These are phyloP conservation scores for Trametes punicea DNA, from an alignment of 768 basidiomycete genomes.

Conservation along the genomic window DNA sequence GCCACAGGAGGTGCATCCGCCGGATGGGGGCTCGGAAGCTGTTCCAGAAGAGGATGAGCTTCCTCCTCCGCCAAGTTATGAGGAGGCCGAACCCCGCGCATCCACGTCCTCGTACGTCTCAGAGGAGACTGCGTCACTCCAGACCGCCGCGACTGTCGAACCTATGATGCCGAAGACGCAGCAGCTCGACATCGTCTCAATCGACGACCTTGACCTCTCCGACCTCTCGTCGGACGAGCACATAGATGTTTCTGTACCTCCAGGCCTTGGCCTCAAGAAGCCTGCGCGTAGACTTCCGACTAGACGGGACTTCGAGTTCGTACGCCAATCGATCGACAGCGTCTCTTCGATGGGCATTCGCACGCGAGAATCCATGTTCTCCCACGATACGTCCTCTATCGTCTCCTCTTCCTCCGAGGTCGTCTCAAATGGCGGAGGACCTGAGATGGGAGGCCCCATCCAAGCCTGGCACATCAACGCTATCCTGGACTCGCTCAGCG, in stretches of 20 bases:
- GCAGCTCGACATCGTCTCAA: constrained; percentile 70
- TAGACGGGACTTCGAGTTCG: constrained; percentile 79
- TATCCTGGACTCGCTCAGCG: constrained; percentile 65
- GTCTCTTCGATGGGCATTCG: constrained; percentile 80
- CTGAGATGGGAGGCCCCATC: constrained; percentile 46
- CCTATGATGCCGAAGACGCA: constrained; percentile 5
- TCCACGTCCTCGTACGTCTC: constrained; percentile 16
- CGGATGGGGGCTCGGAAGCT: constrained; percentile 3
- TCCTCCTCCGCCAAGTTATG: constrained; percentile 13
- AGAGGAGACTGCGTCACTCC: constrained; percentile 1
- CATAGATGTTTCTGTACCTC: constrained; percentile 32
- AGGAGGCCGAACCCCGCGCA: constrained; percentile 7
- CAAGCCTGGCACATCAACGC: constrained; percentile 85
- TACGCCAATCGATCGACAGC: constrained; percentile 55
- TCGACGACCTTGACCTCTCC: constrained; percentile 79
- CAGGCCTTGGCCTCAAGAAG: constrained; percentile 54
- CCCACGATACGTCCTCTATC: constrained; percentile 39
- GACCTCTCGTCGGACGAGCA: constrained; percentile 64
- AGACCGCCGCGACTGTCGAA: constrained; percentile 1
- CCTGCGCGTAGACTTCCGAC: constrained; percentile 60
- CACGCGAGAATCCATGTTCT: constrained; percentile 57
- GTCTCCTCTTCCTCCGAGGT: constrained; percentile 34
- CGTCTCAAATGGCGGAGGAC: constrained; percentile 17
- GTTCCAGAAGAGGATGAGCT: not conserved
- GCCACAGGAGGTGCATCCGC: constrained; percentile 8